Base-by-base conservation (phyloP, 768 basidiomycete species). In the Amyloporia xantha region DNA sequence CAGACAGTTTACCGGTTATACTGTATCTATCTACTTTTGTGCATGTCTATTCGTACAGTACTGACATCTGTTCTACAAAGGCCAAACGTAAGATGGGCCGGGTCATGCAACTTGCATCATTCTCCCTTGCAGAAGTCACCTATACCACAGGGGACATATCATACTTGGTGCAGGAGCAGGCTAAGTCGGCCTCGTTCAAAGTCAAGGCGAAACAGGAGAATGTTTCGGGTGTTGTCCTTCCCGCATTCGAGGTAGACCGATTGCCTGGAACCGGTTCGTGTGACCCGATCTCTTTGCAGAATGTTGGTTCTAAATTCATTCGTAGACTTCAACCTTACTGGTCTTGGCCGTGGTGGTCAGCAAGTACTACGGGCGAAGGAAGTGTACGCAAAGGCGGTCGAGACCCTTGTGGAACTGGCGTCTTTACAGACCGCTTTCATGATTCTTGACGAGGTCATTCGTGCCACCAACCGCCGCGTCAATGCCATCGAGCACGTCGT, bases 51-150 rank as follows among this genome's bases (percentile, higher is more conserved):
- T 17, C 15, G 6, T 27, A 33, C n/a, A n/a, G n/a, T n/a, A n/a
- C n/a, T 26, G 19, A 41, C 43, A 40, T 47, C 55, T 35, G 57
- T 40, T 50, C 54, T 47, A 57, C 48, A 4, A 53, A 98, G 94
- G 95, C 96, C 9, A 99, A 99, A 68, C 81, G 93, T 51, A 94
- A 97, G 72, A 99, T 98, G 96, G 96, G 96, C 25, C 78, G 90
- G 51, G 94, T 98, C 21, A 96, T 99, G 84, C 96, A 99, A 66
- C 77, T 98, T 44, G 96, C 96, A 21, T 98, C 96, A 36, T 96
- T 99, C 76, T 96, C 94, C 37, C 86, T 98, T 72, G 96, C 96
- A 0, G 95, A 98, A 68, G 96, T 99, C 55, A 95, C 94, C 17
- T 99, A 98, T 70, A 83, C 94, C 27, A 95, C 96, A 7, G 91